Evolutionary conservation across 116 monocot genomes (phyloP).

Genomic region (Posidonia oceanica): DNA sequence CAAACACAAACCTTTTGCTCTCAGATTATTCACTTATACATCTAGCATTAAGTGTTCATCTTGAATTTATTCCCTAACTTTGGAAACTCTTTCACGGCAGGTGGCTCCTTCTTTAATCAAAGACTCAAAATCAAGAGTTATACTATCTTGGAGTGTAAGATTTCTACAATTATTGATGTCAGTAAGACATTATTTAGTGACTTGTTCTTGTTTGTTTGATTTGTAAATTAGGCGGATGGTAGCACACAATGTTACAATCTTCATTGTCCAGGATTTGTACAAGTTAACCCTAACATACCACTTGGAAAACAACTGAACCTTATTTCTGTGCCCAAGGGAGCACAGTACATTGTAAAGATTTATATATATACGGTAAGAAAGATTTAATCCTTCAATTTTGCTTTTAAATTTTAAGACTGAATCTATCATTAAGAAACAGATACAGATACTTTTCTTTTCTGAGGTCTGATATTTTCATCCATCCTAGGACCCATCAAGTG

Average conservation of each 20-base stretch:
- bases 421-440: background rate
- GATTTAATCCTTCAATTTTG: background rate
- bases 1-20: no score
- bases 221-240: background rate
- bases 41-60: no score
- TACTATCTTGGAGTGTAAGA: constrained; percentile 2
- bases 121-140: constrained; percentile 2
- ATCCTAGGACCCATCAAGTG: background rate
- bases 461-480: background rate
- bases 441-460: background rate
- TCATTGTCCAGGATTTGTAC: constrained; percentile 4
- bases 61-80: no score
- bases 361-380: background rate
- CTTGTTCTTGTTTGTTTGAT: background rate
- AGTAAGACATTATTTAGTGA: no score
- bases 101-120: background rate
- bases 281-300: background rate
- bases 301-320: background rate
- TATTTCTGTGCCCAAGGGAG: background rate
- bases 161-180: background rate
- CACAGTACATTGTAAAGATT: background rate
- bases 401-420: background rate
- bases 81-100: background rate
- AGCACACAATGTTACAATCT: background rate
- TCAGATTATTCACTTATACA: no score